These are phyloP conservation scores for Hemileia vastatrix DNA, from an alignment of 1,284 basidiomycete species.

Conservation along the genomic window DNA sequence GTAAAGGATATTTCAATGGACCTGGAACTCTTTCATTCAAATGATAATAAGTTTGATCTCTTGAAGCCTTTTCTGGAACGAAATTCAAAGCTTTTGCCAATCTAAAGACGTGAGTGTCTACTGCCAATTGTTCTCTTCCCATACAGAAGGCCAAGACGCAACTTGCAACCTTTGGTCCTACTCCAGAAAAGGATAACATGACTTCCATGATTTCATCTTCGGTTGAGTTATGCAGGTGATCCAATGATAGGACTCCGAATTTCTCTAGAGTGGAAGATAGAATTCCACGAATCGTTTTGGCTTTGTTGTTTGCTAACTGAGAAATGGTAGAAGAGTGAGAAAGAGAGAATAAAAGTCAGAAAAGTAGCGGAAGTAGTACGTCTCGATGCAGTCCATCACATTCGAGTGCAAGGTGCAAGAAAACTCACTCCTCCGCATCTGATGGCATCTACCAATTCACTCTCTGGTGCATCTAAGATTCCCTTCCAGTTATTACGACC, in stretches of 20 bases:
- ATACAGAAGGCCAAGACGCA: slow-evolving; percentile 70
- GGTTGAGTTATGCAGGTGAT: slow-evolving; percentile 41
- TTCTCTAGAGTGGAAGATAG: slow-evolving; percentile 25
- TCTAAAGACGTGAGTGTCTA: slow-evolving; percentile 65
- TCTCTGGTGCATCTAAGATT: slow-evolving; percentile 52
- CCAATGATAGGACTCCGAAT: slow-evolving; percentile 32
- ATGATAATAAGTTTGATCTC: slow-evolving; percentile 61
- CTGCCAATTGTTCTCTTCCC: slow-evolving; percentile 61
- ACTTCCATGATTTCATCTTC: slow-evolving; percentile 61
- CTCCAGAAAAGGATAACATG: slow-evolving; percentile 55
- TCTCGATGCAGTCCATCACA: neutral
- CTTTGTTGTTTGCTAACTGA: slow-evolving; percentile 66
- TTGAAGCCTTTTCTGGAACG: slow-evolving; percentile 55
- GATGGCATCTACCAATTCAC: slow-evolving; percentile 55
- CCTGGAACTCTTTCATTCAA: slow-evolving; percentile 57
- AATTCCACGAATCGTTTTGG: slow-evolving; percentile 51
- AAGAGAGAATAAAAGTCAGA: neutral
- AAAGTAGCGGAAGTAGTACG: neutral
- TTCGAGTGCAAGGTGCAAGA: no score
- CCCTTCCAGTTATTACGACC: slow-evolving; percentile 56
- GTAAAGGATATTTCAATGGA: slow-evolving; percentile 60
- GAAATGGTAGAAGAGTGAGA: neutral
- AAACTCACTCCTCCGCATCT: slow-evolving; percentile 59
- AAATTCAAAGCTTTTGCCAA: slow-evolving; percentile 59
- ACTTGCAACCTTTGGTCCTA: slow-evolving; percentile 67